Conservation (phyloP, 1,139 yeast species). For the Magnusiomyces suaveolens region DNA sequence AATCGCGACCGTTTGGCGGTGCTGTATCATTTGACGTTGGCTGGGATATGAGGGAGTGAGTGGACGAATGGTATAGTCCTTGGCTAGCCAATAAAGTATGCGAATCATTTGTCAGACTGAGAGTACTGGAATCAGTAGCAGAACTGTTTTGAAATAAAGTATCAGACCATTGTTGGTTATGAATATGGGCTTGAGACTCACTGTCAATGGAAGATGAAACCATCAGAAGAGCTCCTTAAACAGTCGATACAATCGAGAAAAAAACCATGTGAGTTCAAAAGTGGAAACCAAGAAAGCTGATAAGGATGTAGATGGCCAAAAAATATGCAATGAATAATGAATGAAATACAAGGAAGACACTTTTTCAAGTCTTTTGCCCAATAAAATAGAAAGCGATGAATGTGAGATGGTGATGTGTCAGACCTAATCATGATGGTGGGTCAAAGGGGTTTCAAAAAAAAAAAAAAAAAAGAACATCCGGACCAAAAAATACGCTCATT, state of each 20-base stretch:
- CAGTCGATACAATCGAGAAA: not conserved
- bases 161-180: not conserved
- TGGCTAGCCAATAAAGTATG: not conserved
- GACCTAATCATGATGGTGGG: too few species aligned
- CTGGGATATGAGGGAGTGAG: not conserved
- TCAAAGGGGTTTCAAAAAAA: too few species aligned
- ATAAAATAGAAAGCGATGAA: too few species aligned
- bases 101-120: not conserved
- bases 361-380: too few species aligned
- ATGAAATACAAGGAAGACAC: too few species aligned
- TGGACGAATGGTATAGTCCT: not conserved
- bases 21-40: not conserved
- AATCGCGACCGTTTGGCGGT: not conserved
- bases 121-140: not conserved
- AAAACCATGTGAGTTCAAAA: not conserved
- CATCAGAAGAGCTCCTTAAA: not conserved
- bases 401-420: too few species aligned
- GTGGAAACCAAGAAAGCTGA: too few species aligned
- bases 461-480: too few species aligned
- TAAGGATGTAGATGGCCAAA: too few species aligned
- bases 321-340: too few species aligned
- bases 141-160: not conserved
- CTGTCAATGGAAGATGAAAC: not conserved
- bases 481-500: too few species aligned
- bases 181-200: not conserved